phyloP scores from a whole-genome alignment of 2,329 filamentous ascomycete species.

The Colletotrichum cereale region DNA sequence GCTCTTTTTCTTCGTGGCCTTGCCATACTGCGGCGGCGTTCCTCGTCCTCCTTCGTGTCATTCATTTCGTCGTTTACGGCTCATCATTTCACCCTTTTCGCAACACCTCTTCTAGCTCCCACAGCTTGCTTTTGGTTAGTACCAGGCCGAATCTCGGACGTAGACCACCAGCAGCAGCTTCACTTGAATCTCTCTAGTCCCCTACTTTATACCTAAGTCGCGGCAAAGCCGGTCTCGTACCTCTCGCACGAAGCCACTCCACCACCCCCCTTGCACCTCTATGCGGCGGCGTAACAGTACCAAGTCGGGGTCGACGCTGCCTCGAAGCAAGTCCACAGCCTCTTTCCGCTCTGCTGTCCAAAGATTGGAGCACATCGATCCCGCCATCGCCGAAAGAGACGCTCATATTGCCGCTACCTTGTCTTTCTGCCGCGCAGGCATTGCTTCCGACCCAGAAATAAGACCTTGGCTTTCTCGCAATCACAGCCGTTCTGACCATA shows the following conservation, averaged over 20 bases:
- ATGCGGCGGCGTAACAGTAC: slow-evolving; percentile 66
- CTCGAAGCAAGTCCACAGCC: slow-evolving; percentile 62
- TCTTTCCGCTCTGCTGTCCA: slow-evolving; percentile 59
- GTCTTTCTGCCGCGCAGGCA: slow-evolving; percentile 68
- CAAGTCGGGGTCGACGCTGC: slow-evolving; percentile 58
- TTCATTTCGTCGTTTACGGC: not conserved
- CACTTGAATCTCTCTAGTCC: slow-evolving; percentile 39
- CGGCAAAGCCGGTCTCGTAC: not conserved
- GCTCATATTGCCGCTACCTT: slow-evolving; percentile 72
- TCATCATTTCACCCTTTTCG: slow-evolving; percentile 1
- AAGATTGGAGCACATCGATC: slow-evolving; percentile 61
- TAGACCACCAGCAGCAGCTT: slow-evolving; percentile 34
- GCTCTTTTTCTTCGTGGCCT: not conserved
- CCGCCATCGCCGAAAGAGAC: slow-evolving; percentile 65
- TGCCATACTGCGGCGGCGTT: slow-evolving; percentile 1
- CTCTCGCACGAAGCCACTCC: not conserved
- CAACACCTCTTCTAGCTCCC: slow-evolving; percentile 12
- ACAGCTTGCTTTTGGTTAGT: slow-evolving; percentile 40
- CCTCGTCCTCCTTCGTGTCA: slow-evolving; percentile 6
- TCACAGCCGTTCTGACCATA: not conserved
- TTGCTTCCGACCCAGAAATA: slow-evolving; percentile 52
- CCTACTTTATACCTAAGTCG: slow-evolving; percentile 29
- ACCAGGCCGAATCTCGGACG: slow-evolving; percentile 1
- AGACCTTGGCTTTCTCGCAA: slow-evolving; percentile 42
- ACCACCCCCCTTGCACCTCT: slow-evolving; percentile 20